These are phyloP conservation scores for Cystobasidium onofrii DNA, from an alignment of 768 basidiomycete species.

Conservation along the genomic window DNA sequence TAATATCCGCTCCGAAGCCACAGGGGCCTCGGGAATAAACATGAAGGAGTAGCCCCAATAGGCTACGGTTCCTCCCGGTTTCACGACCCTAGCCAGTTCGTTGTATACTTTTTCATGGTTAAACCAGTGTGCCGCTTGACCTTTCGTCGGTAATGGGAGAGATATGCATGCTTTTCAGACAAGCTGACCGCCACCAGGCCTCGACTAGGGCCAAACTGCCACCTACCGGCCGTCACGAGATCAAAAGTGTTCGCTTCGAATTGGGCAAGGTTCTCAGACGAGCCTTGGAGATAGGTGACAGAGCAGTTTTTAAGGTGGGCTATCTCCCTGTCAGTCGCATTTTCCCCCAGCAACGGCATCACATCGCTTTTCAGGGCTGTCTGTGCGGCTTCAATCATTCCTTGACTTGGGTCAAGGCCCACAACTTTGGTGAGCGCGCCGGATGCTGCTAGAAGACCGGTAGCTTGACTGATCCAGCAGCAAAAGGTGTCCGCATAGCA, in stretches of 20 bases:
- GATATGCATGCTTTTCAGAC: too few relatives aligned
- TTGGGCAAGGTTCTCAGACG: conserved; percentile 40
- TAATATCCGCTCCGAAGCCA: conserved; percentile 27
- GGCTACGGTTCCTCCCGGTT: conserved; percentile 44
- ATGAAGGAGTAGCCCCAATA: conserved; percentile 43
- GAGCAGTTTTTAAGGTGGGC: background rate
- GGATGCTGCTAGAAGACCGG: conserved; percentile 21
- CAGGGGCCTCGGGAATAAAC: conserved; percentile 36
- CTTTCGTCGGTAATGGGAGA: conserved; percentile 32
- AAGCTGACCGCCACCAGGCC: too few relatives aligned
- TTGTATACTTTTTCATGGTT: conserved; percentile 42
- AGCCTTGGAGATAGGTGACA: conserved; percentile 5
- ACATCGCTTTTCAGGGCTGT: conserved; percentile 35
- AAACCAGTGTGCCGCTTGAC: conserved; percentile 46
- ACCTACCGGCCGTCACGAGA: conserved; percentile 43
- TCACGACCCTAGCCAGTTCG: conserved; percentile 39
- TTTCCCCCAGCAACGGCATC: conserved; percentile 7
- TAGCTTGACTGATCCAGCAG: conserved; percentile 16
- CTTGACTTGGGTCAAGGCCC: conserved; percentile 30
- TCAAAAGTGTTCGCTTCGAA: conserved; percentile 40
- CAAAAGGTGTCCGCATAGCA: background rate
- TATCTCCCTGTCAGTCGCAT: background rate
- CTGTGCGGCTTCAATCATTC: conserved; percentile 35
- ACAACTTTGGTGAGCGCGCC: conserved; percentile 22
- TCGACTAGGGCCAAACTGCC: background rate